Evolutionary conservation across 306 rosid genomes (phyloP).

Genomic region (Styphnolobium japonicum): DNA sequence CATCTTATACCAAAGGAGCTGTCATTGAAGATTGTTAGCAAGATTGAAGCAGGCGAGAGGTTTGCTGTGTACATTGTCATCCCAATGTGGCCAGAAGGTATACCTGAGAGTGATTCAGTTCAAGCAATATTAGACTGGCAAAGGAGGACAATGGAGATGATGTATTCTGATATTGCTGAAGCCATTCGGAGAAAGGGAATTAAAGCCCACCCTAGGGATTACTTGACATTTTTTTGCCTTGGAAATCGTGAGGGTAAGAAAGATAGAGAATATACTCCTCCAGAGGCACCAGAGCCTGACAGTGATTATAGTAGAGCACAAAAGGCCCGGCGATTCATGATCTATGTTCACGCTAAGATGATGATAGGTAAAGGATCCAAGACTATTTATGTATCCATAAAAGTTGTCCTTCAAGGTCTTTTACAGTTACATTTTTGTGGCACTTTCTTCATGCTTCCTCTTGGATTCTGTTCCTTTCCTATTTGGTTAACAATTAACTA

Average conservation of each 20-base stretch:
- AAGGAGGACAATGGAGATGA: conserved; percentile 80
- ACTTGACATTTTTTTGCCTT: conserved; percentile 79
- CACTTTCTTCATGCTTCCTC: neutral
- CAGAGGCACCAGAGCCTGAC: conserved; percentile 53
- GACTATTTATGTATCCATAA: neutral
- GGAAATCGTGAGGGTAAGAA: conserved; percentile 54
- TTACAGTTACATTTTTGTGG: neutral
- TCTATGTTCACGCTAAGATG: conserved; percentile 95
- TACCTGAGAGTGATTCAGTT: conserved; percentile 78
- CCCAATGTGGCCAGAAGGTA: conserved; percentile 96
- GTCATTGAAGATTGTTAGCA: conserved; percentile 75
- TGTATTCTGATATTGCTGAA: conserved; percentile 66
- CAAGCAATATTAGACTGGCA: conserved; percentile 92
- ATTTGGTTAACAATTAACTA: neutral
- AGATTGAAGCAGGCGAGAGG: conserved; percentile 77
- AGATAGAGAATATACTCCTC: conserved; percentile 43
- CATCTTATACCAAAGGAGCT: conserved; percentile 83
- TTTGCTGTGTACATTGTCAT: conserved; percentile 71
- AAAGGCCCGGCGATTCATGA: conserved; percentile 61
- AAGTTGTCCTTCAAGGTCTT: neutral
- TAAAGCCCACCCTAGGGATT: conserved; percentile 35
- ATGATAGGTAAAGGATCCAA: conserved; percentile 67
- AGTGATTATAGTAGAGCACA: conserved; percentile 70
- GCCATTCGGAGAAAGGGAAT: conserved; percentile 55
- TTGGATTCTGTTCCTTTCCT: neutral